phyloP scores from a whole-genome alignment of 257 asterid genomes.

The Coffea eugenioides region DNA sequence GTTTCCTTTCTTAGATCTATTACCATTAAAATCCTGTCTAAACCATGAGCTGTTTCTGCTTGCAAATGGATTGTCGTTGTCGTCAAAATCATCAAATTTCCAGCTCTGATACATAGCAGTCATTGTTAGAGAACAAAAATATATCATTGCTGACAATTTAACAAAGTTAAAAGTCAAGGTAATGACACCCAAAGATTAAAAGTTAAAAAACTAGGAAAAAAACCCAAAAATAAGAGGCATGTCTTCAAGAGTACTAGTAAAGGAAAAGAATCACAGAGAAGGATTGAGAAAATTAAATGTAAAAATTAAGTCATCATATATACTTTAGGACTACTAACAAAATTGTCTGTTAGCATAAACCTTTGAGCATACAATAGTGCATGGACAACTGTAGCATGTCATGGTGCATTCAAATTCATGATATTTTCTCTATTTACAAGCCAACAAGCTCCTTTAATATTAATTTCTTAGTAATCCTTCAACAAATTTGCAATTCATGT shows the following conservation, averaged over 20 bases:
- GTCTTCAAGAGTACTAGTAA: not conserved
- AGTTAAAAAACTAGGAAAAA: not conserved
- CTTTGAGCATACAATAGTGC: not conserved
- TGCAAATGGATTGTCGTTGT: conserved; percentile 46
- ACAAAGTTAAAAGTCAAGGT: not conserved
- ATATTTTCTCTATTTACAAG: not conserved
- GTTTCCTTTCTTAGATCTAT: conserved; percentile 46
- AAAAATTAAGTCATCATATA: not conserved
- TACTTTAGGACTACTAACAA: too few species aligned
- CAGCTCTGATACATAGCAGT: conserved; percentile 40
- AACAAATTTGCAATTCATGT: not conserved
- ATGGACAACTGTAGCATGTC: not conserved
- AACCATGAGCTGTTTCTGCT: conserved; percentile 58
- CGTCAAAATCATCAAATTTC: conserved; percentile 32
- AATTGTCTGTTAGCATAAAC: not conserved
- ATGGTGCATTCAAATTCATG: not conserved
- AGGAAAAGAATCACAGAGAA: not conserved
- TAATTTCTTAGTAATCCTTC: not conserved
- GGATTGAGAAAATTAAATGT: not conserved
- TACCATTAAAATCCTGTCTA: conserved; percentile 48
- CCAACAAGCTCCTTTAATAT: not conserved
- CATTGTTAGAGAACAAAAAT: conserved; percentile 1
- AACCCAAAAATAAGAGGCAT: not conserved
- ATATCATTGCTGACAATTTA: not conserved
- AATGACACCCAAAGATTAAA: not conserved